phyloP scores from a whole-genome alignment of 805 yeast genomes.

The Candida caryicola region DNA sequence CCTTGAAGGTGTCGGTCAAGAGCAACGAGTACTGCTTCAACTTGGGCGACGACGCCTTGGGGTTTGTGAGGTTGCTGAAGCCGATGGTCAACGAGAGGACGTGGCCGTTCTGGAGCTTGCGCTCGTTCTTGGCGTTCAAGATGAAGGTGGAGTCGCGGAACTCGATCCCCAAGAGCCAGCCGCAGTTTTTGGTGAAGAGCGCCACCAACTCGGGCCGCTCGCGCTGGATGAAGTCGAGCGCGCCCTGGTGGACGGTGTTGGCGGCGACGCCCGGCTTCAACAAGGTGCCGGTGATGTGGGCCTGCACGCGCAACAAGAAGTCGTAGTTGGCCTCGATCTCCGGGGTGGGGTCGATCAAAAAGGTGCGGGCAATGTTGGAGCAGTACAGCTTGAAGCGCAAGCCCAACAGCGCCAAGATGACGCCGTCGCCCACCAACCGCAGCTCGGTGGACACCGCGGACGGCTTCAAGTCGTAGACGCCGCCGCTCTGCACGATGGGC shows the following conservation, averaged over 20 bases:
- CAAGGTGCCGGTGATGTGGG: constrained; percentile 49
- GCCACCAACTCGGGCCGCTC: constrained; percentile 62
- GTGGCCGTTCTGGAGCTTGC: constrained; percentile 66
- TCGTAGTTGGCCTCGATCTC: constrained; percentile 79
- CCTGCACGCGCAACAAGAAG: constrained; percentile 67
- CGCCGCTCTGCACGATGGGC: constrained; percentile 88
- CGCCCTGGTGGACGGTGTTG: constrained; percentile 63
- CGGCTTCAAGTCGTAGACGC: constrained; percentile 77
- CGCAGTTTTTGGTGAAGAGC: constrained; percentile 73
- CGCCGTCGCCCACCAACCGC: constrained; percentile 64
- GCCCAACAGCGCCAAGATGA: constrained; percentile 80
- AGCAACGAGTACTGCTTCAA: constrained; percentile 65
- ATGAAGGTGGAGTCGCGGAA: constrained; percentile 78
- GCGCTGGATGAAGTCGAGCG: constrained; percentile 53
- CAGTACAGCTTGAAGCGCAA: constrained; percentile 86
- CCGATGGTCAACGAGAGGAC: constrained; percentile 77
- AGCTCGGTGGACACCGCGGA: constrained; percentile 73
- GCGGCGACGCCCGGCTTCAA: constrained; percentile 69
- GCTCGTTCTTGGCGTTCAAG: constrained; percentile 68
- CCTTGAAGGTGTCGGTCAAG: constrained; percentile 76
- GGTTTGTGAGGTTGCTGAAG: constrained; percentile 58
- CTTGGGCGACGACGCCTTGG: constrained; percentile 44
- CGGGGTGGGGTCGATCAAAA: constrained; percentile 82
- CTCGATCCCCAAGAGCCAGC: constrained; percentile 87
- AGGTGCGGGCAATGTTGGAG: constrained; percentile 83